Percentiles rank a stretch among this genome's conserved stretches.
Conservation (phyloP, 345 rosid genomes). For the Stellera chamaejasme region DNA sequence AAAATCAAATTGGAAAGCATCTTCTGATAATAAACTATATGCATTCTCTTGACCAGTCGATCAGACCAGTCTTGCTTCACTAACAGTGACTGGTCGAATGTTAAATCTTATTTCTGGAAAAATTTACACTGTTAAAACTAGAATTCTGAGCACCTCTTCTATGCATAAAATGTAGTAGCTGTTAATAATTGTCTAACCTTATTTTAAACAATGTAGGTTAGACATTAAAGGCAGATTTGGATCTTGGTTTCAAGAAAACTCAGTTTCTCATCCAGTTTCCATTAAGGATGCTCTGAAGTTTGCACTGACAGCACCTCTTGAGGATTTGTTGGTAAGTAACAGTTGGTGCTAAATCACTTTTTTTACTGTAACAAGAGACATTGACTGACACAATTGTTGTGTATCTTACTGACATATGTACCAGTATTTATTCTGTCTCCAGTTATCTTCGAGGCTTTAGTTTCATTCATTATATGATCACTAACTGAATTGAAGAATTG, state of each 20-base stretch:
- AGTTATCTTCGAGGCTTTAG: neutral
- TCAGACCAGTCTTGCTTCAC: neutral
- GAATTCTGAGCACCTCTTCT: too few relatives aligned
- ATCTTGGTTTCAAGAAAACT: conserved; percentile 41
- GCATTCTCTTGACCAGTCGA: too few relatives aligned
- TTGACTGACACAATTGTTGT: neutral
- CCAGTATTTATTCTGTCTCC: neutral
- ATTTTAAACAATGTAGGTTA: conserved; percentile 31
- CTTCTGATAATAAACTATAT: too few relatives aligned
- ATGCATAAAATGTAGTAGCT: neutral
- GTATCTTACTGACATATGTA: too few relatives aligned
- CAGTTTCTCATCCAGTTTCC: conserved; percentile 30
- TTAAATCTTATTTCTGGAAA: too few relatives aligned
- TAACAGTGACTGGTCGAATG: too few relatives aligned
- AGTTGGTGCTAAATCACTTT: neutral
- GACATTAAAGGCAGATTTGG: conserved; percentile 48
- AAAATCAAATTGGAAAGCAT: too few relatives aligned
- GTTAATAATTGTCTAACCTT: conserved; percentile 1
- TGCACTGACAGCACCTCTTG: conserved; percentile 43
- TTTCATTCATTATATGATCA: conserved; percentile 13
- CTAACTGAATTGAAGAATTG: conserved; percentile 32
- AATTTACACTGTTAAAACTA: too few relatives aligned
- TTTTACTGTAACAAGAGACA: neutral
- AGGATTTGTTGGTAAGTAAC: conserved; percentile 47
- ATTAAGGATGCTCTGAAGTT: conserved; percentile 70